phyloP scores from a whole-genome alignment of 1,139 yeast species.

The Suhomyces taliae region DNA sequence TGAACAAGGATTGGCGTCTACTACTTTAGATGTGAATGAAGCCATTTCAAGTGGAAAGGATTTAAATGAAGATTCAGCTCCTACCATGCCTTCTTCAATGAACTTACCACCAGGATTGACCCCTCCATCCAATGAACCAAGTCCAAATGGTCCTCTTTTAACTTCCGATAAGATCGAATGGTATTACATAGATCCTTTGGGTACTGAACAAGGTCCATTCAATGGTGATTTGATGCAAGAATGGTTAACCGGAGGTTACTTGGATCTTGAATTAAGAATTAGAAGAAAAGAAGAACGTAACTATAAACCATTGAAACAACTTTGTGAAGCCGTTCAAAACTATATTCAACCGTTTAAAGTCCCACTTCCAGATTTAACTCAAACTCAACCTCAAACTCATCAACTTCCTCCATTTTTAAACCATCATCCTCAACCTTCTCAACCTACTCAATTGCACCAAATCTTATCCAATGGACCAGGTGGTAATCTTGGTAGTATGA shows the following conservation, averaged over 20 bases:
- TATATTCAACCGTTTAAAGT: slow-evolving; percentile 59
- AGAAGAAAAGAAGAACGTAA: slow-evolving; percentile 51
- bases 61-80: no score
- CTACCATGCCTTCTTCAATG: not conserved
- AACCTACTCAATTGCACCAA: slow-evolving; percentile 22
- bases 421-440: slow-evolving; percentile 9
- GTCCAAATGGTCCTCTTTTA: slow-evolving; percentile 16
- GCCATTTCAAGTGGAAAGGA: not conserved
- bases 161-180: slow-evolving; percentile 53
- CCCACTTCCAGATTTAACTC: slow-evolving; percentile 35
- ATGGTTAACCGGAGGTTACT: slow-evolving; percentile 69
- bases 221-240: slow-evolving; percentile 73
- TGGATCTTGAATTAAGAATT: slow-evolving; percentile 54
- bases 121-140: slow-evolving; percentile 6
- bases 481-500: slow-evolving; percentile 25
- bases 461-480: slow-evolving; percentile 24
- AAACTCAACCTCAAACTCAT: slow-evolving; percentile 10
- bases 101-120: slow-evolving; percentile 23
- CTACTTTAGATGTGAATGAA: not conserved
- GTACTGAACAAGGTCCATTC: slow-evolving; percentile 80
- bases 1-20: slow-evolving; percentile 1
- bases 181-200: slow-evolving; percentile 72
- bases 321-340: slow-evolving; percentile 49
- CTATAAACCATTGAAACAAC: slow-evolving; percentile 45
- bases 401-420: slow-evolving; percentile 5